Percentiles rank a stretch among this genome's conserved stretches.
phyloP scores from a whole-genome alignment of 1,139 yeast species.

The Protomyces inundatus region DNA sequence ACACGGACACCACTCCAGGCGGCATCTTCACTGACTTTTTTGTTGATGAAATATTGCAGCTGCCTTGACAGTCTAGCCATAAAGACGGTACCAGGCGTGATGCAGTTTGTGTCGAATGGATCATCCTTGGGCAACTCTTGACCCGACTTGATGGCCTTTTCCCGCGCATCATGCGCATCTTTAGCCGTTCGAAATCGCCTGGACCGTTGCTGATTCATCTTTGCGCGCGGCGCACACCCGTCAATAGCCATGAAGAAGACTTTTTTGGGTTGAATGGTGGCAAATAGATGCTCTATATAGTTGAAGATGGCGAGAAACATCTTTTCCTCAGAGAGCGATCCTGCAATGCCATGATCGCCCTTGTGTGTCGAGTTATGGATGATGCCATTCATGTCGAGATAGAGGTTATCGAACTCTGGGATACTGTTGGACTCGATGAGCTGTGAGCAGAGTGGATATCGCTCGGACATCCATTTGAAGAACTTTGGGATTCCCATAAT shows the following conservation, averaged over 20 bases:
- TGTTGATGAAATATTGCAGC: constrained; percentile 82
- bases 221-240: constrained; percentile 98
- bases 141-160: constrained; percentile 60
- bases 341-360: constrained; percentile 44
- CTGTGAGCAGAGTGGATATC: constrained; percentile 97
- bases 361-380: constrained; percentile 85
- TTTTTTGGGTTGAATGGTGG: constrained; percentile 77
- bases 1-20: constrained; percentile 85
- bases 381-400: constrained; percentile 90
- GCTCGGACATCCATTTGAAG: constrained; percentile 79
- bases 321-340: constrained; percentile 76
- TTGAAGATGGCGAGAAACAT: constrained; percentile 90
- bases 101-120: constrained; percentile 83
- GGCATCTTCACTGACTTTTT: constrained; percentile 77
- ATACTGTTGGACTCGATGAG: constrained; percentile 75
- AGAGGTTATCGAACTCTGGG: constrained; percentile 91
- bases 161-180: constrained; percentile 73
- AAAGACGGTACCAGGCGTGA: constrained; percentile 97
- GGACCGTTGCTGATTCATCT: constrained; percentile 96
- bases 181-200: constrained; percentile 93
- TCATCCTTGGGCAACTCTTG: constrained; percentile 54
- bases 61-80: constrained; percentile 85
- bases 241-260: constrained; percentile 96
- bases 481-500: constrained; percentile 30
- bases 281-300: constrained; percentile 88